These are phyloP conservation scores for Leucosporidium yakuticum DNA, from an alignment of 768 basidiomycete species.

Conservation along the genomic window DNA sequence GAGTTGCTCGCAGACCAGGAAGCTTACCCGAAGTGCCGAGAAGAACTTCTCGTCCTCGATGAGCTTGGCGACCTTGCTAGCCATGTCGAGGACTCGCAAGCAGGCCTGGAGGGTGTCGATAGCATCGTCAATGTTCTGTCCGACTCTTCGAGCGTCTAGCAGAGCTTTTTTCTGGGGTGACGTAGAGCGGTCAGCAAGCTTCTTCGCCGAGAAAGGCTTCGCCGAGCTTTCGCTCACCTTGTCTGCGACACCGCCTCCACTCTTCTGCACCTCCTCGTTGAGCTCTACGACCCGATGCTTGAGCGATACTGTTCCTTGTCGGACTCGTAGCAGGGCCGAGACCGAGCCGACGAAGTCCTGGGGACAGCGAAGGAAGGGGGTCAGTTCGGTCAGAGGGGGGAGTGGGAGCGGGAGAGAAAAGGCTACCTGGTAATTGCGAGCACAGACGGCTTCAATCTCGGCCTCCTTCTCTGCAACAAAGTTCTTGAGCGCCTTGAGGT, in stretches of 20 bases:
- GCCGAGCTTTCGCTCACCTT: constrained; percentile 49
- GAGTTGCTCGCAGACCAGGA: constrained; percentile 36
- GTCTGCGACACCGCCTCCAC: constrained; percentile 79
- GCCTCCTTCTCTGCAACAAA: constrained; percentile 90
- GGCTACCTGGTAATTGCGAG: constrained; percentile 72
- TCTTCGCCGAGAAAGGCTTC: too few relatives aligned
- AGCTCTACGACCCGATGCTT: constrained; percentile 83
- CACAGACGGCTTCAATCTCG: constrained; percentile 93
- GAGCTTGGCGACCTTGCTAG: constrained; percentile 86
- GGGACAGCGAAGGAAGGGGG: neutral
- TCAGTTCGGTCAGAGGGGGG: constrained; percentile 1
- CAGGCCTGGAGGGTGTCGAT: constrained; percentile 93
- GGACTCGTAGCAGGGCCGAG: constrained; percentile 89
- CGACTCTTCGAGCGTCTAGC: constrained; percentile 84
- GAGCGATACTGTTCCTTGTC: constrained; percentile 91
- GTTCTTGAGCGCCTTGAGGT: constrained; percentile 69
- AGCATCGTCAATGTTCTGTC: constrained; percentile 88
- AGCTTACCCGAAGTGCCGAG: constrained; percentile 85
- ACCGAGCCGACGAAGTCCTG: constrained; percentile 94
- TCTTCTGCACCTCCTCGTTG: constrained; percentile 78
- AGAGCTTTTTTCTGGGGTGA: constrained; percentile 63
- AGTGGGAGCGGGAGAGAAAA: neutral
- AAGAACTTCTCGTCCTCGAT: constrained; percentile 90
- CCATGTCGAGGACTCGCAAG: constrained; percentile 82
- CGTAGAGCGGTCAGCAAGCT: neutral